These are phyloP conservation scores for Pythium oligandrum DNA, from an alignment of 352 stramenopile genomes.

Conservation along the genomic window DNA sequence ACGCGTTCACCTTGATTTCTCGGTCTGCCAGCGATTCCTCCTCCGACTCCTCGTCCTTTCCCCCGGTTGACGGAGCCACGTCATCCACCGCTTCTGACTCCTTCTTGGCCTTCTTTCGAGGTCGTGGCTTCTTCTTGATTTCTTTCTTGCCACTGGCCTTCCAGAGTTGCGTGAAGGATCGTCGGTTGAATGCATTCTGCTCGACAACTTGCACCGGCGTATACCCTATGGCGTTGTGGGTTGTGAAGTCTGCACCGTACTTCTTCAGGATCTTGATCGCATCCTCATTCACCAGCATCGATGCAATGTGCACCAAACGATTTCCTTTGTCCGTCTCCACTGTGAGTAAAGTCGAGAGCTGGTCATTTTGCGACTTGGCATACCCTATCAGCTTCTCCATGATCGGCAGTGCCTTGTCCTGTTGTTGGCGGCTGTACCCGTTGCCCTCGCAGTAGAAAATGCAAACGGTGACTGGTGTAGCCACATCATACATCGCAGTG, in stretches of 20 bases:
- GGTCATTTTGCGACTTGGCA: conserved; percentile 19
- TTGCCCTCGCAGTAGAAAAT: conserved; percentile 53
- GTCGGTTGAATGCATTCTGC: conserved; percentile 49
- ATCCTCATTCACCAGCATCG: conserved; percentile 40
- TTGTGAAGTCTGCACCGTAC: conserved; percentile 23
- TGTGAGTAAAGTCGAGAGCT: conserved; percentile 26
- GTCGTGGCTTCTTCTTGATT: conserved; percentile 11
- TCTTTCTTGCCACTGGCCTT: conserved; percentile 3
- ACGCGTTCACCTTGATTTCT: conserved; percentile 13
- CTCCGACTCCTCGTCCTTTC: conserved; percentile 3
- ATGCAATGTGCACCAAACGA: conserved; percentile 41
- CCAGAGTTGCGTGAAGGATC: conserved; percentile 35
- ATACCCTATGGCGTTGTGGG: conserved; percentile 27
- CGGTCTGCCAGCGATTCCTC: conserved; percentile 10
- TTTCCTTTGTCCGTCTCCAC: conserved; percentile 45
- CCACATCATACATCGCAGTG: conserved; percentile 26
- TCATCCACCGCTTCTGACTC: neutral
- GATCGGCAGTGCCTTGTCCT: conserved; percentile 29
- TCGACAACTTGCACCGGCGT: conserved; percentile 41
- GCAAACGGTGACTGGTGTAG: conserved; percentile 35
- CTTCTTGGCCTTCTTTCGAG: conserved; percentile 3
- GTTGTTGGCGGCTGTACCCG: conserved; percentile 39
- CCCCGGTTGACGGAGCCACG: neutral
- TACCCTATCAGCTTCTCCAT: conserved; percentile 34
- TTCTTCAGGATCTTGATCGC: conserved; percentile 32